A percentile compares a stretch with the other conserved stretches of the same genome.
Evolutionary conservation across 1,284 basidiomycete genomes (phyloP).

Genomic region (Tausonia pullulans): DNA sequence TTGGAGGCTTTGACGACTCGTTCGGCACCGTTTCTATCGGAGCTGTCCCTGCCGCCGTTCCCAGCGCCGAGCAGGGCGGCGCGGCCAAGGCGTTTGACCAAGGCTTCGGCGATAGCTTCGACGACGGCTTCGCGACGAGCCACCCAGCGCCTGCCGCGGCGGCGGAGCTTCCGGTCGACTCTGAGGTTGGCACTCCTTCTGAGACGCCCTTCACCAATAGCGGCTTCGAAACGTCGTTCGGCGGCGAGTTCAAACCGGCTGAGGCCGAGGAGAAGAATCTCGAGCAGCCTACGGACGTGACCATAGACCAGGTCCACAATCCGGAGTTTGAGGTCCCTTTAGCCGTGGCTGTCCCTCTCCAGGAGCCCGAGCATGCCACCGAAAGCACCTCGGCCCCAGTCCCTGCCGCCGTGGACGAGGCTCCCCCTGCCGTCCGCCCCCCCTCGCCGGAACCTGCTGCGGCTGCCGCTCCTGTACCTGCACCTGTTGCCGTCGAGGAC

Average conservation of each 20-base stretch:
- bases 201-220: not conserved
- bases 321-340: not conserved
- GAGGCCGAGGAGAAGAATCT: slow-evolving; percentile 8
- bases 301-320: no score
- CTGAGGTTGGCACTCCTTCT: no score
- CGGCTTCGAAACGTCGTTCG: slow-evolving; percentile 17
- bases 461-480: not conserved
- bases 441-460: not conserved
- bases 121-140: slow-evolving; percentile 20
- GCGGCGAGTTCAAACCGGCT: slow-evolving; percentile 19
- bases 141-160: no score
- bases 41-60: no score
- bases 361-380: slow-evolving; percentile 44
- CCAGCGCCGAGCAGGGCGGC: not conserved
- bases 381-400: slow-evolving; percentile 35
- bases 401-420: slow-evolving; percentile 29
- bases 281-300: not conserved
- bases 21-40: slow-evolving; percentile 39
- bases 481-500: not conserved
- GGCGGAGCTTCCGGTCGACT: no score
- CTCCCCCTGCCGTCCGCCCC: not conserved
- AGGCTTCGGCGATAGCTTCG: slow-evolving; percentile 24
- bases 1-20: slow-evolving; percentile 46
- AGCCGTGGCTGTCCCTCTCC: slow-evolving; percentile 43
- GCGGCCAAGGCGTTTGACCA: slow-evolving; percentile 3